These are phyloP conservation scores for Clausena lansium DNA, from an alignment of 345 rosid species.

Conservation along the genomic window DNA sequence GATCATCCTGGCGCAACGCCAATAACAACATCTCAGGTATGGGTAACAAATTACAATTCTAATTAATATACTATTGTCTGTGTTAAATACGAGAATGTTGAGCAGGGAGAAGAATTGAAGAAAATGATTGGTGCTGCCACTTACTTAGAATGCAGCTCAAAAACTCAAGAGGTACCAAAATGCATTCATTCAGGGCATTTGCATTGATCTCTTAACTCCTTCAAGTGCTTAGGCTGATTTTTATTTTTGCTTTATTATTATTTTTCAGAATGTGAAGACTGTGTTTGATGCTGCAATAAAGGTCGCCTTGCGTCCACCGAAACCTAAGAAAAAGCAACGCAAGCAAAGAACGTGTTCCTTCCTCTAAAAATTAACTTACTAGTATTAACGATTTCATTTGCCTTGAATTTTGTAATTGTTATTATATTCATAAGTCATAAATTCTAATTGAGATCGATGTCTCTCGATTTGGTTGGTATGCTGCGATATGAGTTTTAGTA, in stretches of 20 bases:
- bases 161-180: conserved; percentile 66
- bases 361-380: conserved; percentile 29
- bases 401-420: neutral
- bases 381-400: neutral
- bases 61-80: conserved; percentile 3
- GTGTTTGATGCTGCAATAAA: conserved; percentile 75
- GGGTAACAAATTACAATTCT: too few relatives aligned
- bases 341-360: conserved; percentile 45
- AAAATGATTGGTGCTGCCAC: conserved; percentile 68
- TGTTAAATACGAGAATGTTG: neutral
- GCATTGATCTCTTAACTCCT: neutral
- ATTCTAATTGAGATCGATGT: conserved; percentile 1
- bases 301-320: conserved; percentile 65
- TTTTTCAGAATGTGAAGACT: conserved; percentile 60
- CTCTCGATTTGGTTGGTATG: conserved; percentile 4
- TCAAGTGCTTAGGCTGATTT: neutral
- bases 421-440: neutral
- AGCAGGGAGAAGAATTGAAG: conserved; percentile 72
- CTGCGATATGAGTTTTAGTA: conserved; percentile 8
- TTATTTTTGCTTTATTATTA: neutral
- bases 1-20: conserved; percentile 65
- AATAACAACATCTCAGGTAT: conserved; percentile 62
- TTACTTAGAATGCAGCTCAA: conserved; percentile 81
- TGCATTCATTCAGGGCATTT: neutral
- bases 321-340: conserved; percentile 51